Conservation (phyloP, 1,284 basidiomycete genomes). For the Cutaneotrichosporon daszewskae region DNA sequence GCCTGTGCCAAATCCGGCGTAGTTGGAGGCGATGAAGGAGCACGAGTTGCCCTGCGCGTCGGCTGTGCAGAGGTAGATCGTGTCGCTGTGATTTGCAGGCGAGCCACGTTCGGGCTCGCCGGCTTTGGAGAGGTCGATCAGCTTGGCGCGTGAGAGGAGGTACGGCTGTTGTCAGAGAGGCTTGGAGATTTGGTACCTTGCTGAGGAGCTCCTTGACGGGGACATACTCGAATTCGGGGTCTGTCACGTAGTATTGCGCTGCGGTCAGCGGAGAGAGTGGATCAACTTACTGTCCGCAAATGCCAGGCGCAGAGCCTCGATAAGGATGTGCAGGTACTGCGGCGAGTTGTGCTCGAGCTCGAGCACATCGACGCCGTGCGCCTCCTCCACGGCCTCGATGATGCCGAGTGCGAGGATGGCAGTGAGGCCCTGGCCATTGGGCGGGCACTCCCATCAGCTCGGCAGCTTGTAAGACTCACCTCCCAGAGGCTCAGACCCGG, state of each 20-base stretch:
- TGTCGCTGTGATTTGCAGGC: slow-evolving; percentile 64
- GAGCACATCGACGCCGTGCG: slow-evolving; percentile 63
- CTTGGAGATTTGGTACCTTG: slow-evolving; percentile 57
- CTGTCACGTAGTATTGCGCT: slow-evolving; percentile 76
- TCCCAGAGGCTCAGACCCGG: slow-evolving; percentile 54
- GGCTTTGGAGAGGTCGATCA: slow-evolving; percentile 66
- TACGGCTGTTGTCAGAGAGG: slow-evolving; percentile 57
- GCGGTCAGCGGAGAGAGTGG: not conserved
- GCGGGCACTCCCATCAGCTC: slow-evolving; percentile 62
- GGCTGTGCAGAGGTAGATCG: slow-evolving; percentile 83
- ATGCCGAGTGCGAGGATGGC: slow-evolving; percentile 87
- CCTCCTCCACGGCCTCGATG: slow-evolving; percentile 73
- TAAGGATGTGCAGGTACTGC: slow-evolving; percentile 79
- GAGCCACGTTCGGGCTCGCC: slow-evolving; percentile 61
- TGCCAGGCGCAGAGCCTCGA: slow-evolving; percentile 55
- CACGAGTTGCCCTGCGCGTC: slow-evolving; percentile 90
- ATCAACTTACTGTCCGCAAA: slow-evolving; percentile 28
- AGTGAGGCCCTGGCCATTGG: slow-evolving; percentile 92
- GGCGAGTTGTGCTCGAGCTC: slow-evolving; percentile 81
- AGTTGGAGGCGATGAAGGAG: slow-evolving; percentile 76
- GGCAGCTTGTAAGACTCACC: slow-evolving; percentile 61
- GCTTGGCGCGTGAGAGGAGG: slow-evolving; percentile 66
- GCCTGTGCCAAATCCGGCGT: slow-evolving; percentile 59
- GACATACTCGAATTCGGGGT: slow-evolving; percentile 67
- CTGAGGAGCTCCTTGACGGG: slow-evolving; percentile 73